Percentiles rank a stretch among this genome's conserved stretches.
These are phyloP conservation scores for Persicaria tinctoria DNA, from an alignment of 148 eudicot species.

Conservation along the genomic window DNA sequence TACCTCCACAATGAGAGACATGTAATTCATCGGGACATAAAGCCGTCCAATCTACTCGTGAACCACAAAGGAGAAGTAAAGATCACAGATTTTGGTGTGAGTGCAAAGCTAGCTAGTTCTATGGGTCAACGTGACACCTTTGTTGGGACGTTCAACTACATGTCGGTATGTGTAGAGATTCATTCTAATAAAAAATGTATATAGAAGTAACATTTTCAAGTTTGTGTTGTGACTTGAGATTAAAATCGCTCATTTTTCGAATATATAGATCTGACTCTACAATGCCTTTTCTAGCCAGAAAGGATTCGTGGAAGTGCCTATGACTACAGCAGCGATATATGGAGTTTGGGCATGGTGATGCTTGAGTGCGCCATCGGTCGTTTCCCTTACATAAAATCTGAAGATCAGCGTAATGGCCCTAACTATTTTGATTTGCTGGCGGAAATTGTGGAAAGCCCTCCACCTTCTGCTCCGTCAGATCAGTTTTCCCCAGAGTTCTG, in stretches of 20 bases:
- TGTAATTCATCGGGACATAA: conserved; percentile 92
- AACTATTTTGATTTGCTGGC: conserved; percentile 90
- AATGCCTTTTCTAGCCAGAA: conserved; percentile 58
- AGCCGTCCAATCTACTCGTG: conserved; percentile 88
- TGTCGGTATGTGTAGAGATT: conserved; percentile 62
- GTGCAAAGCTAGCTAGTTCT: conserved; percentile 86
- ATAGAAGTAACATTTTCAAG: neutral
- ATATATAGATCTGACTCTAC: conserved; percentile 6
- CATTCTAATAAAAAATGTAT: neutral
- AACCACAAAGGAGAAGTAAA: conserved; percentile 96
- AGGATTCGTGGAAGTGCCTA: conserved; percentile 89
- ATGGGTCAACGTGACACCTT: conserved; percentile 96
- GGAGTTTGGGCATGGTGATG: conserved; percentile 96
- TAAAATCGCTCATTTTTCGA: neutral
- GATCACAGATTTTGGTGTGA: conserved; percentile 97
- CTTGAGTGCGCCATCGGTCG: conserved; percentile 98
- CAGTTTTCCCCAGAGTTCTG: conserved; percentile 98
- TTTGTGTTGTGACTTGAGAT: neutral
- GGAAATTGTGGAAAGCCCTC: conserved; percentile 73
- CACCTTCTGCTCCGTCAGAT: conserved; percentile 90
- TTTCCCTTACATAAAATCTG: conserved; percentile 80
- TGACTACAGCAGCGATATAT: conserved; percentile 88
- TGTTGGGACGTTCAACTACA: conserved; percentile 95
- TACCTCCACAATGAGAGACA: conserved; percentile 89
- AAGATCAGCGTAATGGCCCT: conserved; percentile 70